A percentile compares a stretch with the other conserved stretches of the same genome.
Evolutionary conservation across 306 rosid genomes (phyloP).

Genomic region (Vigna reflexopilosa): DNA sequence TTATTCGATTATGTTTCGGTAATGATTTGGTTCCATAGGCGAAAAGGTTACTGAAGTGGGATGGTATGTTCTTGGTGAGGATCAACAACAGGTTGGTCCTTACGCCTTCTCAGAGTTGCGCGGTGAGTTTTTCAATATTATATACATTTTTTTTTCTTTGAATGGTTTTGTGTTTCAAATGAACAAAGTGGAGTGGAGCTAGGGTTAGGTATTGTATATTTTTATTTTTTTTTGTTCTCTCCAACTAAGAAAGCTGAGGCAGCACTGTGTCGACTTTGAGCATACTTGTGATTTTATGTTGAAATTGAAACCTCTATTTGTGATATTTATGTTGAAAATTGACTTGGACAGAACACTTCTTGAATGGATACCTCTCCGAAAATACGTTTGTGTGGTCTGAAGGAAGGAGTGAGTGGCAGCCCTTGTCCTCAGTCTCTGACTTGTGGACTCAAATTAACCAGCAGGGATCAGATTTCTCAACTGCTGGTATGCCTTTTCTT

Average conservation of each 20-base stretch:
- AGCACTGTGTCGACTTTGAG: constrained; percentile 58
- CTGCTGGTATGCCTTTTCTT: constrained; percentile 52
- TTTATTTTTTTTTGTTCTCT: constrained; percentile 45
- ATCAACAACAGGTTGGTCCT: constrained; percentile 88
- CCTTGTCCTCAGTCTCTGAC: constrained; percentile 73
- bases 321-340: constrained; percentile 56
- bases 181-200: constrained; percentile 34
- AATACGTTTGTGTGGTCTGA: constrained; percentile 82
- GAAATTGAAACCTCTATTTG: constrained; percentile 53
- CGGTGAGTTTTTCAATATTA: constrained; percentile 61
- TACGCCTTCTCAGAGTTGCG: constrained; percentile 79
- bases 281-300: constrained; percentile 47
- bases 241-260: constrained; percentile 41
- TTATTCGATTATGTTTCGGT: not conserved
- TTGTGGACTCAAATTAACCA: constrained; percentile 54
- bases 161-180: constrained; percentile 16
- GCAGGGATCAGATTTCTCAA: constrained; percentile 47
- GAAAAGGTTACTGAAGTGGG: constrained; percentile 59
- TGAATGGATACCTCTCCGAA: constrained; percentile 73
- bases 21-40: constrained; percentile 44
- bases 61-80: constrained; percentile 85
- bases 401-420: constrained; percentile 90
- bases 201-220: constrained; percentile 9
- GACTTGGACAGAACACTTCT: constrained; percentile 82
- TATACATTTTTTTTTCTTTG: not conserved